These are phyloP conservation scores for Colletotrichum sp. DNA, from an alignment of 2,329 filamentous ascomycete genomes.

Conservation along the genomic window DNA sequence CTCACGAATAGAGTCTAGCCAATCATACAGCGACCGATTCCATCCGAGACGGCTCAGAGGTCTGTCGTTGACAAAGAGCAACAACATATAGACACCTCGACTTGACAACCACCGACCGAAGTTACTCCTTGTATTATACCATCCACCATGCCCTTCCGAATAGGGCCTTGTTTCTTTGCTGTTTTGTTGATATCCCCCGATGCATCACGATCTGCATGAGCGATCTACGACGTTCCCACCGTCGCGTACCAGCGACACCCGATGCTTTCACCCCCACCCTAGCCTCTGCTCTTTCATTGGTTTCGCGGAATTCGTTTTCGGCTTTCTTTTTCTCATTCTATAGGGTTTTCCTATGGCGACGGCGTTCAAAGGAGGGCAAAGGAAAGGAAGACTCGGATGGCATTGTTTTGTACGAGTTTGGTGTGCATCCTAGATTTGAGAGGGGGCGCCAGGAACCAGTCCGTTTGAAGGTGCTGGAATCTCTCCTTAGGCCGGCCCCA, in stretches of 20 bases:
- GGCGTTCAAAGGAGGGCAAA: constrained; percentile 12
- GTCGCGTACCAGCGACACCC: constrained; percentile 20
- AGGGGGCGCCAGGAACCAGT: constrained; percentile 30
- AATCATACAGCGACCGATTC: constrained; percentile 45
- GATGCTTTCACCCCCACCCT: constrained; percentile 14
- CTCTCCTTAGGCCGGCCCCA: background rate
- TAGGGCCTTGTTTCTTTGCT: constrained; percentile 27
- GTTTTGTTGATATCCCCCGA: constrained; percentile 39
- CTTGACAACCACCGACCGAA: background rate
- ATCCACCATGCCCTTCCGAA: background rate
- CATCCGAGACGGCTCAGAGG: constrained; percentile 45
- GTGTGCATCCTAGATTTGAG: constrained; percentile 32
- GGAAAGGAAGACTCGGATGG: constrained; percentile 15
- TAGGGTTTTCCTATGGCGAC: constrained; percentile 17
- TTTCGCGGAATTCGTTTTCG: constrained; percentile 26
- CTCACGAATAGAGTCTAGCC: constrained; percentile 79
- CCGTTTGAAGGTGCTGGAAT: constrained; percentile 14
- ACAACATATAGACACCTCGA: constrained; percentile 35
- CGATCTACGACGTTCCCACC: constrained; percentile 44
- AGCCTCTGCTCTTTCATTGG: constrained; percentile 25
- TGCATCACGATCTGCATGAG: constrained; percentile 55
- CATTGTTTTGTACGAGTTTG: constrained; percentile 26
- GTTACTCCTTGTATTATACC: constrained; percentile 29
- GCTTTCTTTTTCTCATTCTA: constrained; percentile 8
- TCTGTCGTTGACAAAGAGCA: constrained; percentile 46